Evolutionary conservation across 2,329 filamentous ascomycete species (phyloP).

Genomic region (Hypoxylon sp.): DNA sequence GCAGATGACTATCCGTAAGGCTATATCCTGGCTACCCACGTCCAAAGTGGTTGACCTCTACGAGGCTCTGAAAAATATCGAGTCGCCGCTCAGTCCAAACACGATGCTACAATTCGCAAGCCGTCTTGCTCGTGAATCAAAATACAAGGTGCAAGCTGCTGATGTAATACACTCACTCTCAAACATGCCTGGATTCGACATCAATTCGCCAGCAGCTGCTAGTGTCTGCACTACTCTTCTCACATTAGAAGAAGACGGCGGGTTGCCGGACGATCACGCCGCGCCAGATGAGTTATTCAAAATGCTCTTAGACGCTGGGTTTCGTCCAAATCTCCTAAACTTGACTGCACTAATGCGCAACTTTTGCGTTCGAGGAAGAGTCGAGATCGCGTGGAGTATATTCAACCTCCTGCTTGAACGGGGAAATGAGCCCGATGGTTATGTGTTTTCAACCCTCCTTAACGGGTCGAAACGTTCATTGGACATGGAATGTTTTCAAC

Average conservation of each 20-base stretch:
- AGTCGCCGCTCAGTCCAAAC: constrained; percentile 52
- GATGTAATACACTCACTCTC: constrained; percentile 60
- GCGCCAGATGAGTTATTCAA: constrained; percentile 69
- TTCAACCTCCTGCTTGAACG: constrained; percentile 73
- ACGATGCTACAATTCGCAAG: constrained; percentile 65
- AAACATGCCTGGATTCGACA: constrained; percentile 56
- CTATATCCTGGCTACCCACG: constrained; percentile 31
- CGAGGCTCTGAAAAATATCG: constrained; percentile 41
- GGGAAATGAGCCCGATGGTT: constrained; percentile 73
- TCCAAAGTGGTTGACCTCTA: constrained; percentile 40
- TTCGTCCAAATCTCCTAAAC: constrained; percentile 73
- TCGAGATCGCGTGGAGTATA: constrained; percentile 74
- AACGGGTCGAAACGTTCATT: constrained; percentile 75
- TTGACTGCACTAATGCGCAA: constrained; percentile 80
- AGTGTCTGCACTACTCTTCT: constrained; percentile 74
- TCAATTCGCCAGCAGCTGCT: constrained; percentile 63
- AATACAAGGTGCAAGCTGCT: constrained; percentile 61
- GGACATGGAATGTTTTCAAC: constrained; percentile 68
- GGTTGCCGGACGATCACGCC: constrained; percentile 59
- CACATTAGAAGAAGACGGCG: constrained; percentile 54
- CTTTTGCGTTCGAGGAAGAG: constrained; percentile 75
- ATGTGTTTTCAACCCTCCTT: constrained; percentile 79
- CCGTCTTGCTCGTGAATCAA: constrained; percentile 59
- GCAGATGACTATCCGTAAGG: constrained; percentile 45
- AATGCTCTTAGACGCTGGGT: constrained; percentile 70